Evolutionary conservation across 352 stramenopile species (phyloP), one percentile per base, ranked within the genome.

Genomic region (Phytophthora idaei): DNA sequence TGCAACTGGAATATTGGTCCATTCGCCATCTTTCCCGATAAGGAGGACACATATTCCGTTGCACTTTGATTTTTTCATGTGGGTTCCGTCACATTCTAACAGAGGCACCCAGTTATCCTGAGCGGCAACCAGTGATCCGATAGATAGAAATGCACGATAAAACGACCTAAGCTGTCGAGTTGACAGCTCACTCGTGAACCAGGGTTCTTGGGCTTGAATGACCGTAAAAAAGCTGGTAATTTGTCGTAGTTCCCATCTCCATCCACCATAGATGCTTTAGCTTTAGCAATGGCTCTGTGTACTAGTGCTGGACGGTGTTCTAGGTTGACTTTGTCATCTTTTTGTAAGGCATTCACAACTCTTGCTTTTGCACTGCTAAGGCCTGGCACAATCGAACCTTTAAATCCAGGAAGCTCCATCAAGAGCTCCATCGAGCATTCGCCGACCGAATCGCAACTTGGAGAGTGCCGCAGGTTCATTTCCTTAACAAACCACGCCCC

Each of bases 91-190:
- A 41, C 57, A 64, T 36, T 65, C 44, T 2, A 64, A 39, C 9
- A 53, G 10, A 9, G 57, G 57, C 4, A 52, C 37, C 57, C 57
- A 64, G n/a, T 57, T 57, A 15, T 57, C 37, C 50, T 64, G 47
- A 27, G 6, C n/a, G 3, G 59, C 49, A 6, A 59, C 25, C 5
- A 66, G 10, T 11, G 39, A 34, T 3, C 49, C 42, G 25, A 58
- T 8, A 15, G 17, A 29, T 29, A 53, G 15, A 29, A 66, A 66
- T 2, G n/a, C 34, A n/a, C 50, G 8, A 6, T 49, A 66, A n/a
- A 59, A 59, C 49, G 49, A 7, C 58, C 39, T 27, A 53, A 27
- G n/a, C 14, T 51, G 37, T 64, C 57, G 1, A 57, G 47, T 12
- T 52, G 47, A 21, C 36, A 57, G 17, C 36, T 46, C 5, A 52